These are phyloP conservation scores for Cadophora sp. DNA, from an alignment of 2,329 filamentous ascomycete genomes.

Conservation along the genomic window DNA sequence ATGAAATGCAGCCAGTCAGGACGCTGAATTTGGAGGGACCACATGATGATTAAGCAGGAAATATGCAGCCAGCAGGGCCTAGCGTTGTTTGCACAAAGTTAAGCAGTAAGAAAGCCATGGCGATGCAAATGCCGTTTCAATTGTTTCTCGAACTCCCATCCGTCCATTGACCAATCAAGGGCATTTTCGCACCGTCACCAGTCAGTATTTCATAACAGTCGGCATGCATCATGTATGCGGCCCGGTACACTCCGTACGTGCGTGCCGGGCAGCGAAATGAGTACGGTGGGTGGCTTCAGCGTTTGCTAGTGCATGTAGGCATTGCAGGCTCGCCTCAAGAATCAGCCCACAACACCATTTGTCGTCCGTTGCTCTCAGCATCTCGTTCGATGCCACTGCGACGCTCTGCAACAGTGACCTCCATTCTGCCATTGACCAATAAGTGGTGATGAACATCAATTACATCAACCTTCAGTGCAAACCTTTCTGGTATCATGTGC, in stretches of 20 bases:
- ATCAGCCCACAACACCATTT: slow-evolving; percentile 36
- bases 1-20: background rate
- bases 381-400: slow-evolving; percentile 18
- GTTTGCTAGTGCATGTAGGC: slow-evolving; percentile 2
- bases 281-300: background rate
- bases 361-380: slow-evolving; percentile 25
- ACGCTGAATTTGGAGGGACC: background rate
- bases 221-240: background rate
- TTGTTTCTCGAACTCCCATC: background rate
- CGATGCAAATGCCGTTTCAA: slow-evolving; percentile 1
- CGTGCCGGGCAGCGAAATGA: background rate
- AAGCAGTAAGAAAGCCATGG: background rate
- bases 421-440: slow-evolving; percentile 14
- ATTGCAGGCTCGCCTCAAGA: slow-evolving; percentile 16
- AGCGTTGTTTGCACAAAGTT: background rate
- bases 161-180: background rate
- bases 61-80: background rate
- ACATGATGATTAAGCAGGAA: background rate
- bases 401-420: background rate
- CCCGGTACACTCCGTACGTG: background rate
- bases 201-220: background rate
- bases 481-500: slow-evolving; percentile 8
- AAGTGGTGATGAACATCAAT: background rate
- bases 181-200: background rate
- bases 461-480: background rate